Conservation (phyloP, 2,329 filamentous ascomycete genomes). For the Aspergillus melleus region DNA sequence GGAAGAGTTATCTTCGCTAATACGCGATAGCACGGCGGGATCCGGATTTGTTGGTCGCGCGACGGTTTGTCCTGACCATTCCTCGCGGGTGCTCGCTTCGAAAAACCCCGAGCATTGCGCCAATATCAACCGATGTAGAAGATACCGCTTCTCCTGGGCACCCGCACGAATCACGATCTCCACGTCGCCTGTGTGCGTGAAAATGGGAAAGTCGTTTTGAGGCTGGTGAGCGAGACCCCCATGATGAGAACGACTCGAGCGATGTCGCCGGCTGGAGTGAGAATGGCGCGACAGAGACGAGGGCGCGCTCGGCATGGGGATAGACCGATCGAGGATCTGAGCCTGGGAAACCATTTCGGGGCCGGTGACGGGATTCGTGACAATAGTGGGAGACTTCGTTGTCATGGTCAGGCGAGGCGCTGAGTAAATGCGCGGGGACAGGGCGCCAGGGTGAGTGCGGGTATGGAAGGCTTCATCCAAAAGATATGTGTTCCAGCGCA, state of each 20-base stretch:
- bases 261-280: constrained; percentile 62
- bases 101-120: constrained; percentile 93
- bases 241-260: constrained; percentile 78
- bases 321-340: constrained; percentile 52
- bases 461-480: neutral
- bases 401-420: constrained; percentile 18
- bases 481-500: neutral
- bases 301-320: constrained; percentile 60
- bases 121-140: constrained; percentile 83
- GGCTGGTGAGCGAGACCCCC: constrained; percentile 68
- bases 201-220: constrained; percentile 91
- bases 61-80: constrained; percentile 61
- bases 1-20: constrained; percentile 36
- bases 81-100: constrained; percentile 72
- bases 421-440: neutral
- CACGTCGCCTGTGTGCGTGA: constrained; percentile 86
- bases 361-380: neutral
- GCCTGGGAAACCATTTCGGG: constrained; percentile 44
- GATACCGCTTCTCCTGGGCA: constrained; percentile 74
- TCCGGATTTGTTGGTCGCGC: constrained; percentile 49
- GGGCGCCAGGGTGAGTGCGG: neutral
- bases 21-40: constrained; percentile 32
- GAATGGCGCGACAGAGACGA: constrained; percentile 65
- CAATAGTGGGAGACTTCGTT: constrained; percentile 14
- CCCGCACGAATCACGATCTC: constrained; percentile 77